Evolutionary conservation across 2,329 filamentous ascomycete genomes (phyloP).

Genomic region (Colletotrichum brevisporum): DNA sequence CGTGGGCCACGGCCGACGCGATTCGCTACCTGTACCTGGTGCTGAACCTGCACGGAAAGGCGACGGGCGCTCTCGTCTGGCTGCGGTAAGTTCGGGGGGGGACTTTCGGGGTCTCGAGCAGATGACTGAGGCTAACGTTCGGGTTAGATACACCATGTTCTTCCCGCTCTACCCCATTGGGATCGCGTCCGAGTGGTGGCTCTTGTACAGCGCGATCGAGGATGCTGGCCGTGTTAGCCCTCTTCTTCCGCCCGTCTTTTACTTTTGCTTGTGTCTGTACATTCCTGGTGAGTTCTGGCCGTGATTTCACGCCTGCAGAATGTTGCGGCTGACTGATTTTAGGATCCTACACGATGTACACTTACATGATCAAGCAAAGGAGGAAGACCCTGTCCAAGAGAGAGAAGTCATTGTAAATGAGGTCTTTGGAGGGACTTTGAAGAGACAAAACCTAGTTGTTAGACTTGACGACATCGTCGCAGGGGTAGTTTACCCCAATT

Average conservation of each 20-base stretch:
- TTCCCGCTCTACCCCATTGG: constrained; percentile 93
- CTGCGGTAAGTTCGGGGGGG: constrained; percentile 62
- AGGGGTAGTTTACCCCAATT: too few relatives aligned
- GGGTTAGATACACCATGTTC: constrained; percentile 84
- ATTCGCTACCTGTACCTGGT: constrained; percentile 94
- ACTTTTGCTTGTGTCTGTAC: constrained; percentile 79
- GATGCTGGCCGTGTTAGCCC: constrained; percentile 66
- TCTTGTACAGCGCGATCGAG: constrained; percentile 79
- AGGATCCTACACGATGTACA: constrained; percentile 82
- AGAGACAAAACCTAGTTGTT: not conserved
- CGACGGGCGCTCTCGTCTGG: constrained; percentile 81
- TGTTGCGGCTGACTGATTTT: not conserved
- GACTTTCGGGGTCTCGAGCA: not conserved
- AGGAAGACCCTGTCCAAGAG: constrained; percentile 78
- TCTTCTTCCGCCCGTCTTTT: constrained; percentile 70
- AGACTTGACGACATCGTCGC: too few relatives aligned
- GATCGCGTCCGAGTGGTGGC: constrained; percentile 86
- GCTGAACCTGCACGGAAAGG: constrained; percentile 73
- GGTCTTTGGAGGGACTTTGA: too few relatives aligned
- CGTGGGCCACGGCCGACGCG: constrained; percentile 92
- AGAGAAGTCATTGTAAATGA: constrained; percentile 5
- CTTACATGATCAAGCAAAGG: constrained; percentile 94
- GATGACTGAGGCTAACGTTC: not conserved
- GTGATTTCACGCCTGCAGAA: not conserved
- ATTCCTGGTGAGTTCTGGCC: constrained; percentile 75